Evolutionary conservation across 805 yeast genomes (phyloP), one percentile per base, ranked within the genome.

Genomic region (Nakazawaea wickerhamii): DNA sequence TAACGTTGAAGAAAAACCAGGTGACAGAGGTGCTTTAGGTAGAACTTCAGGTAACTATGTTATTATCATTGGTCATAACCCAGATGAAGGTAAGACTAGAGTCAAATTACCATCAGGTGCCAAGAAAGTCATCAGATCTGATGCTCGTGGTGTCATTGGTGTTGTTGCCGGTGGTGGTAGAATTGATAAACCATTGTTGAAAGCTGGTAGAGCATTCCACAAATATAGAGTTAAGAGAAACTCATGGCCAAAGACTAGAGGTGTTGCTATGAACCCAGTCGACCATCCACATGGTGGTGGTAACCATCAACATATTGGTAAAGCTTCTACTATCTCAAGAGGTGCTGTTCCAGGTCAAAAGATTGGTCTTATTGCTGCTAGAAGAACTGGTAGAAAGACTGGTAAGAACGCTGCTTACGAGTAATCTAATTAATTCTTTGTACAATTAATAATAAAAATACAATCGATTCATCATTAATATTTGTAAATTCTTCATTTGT

Each of bases 261-360:
- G 98, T 91, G 98, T 91, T 71, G 99, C 99, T 72, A 91, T 93
- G 99, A 91, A 91, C 81, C 98, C 98, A 74, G 99, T 91, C 73
- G 99, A 91, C 73, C 99, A 91, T 81, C 99, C 99, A 73, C 99
- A 91, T 75, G 99, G 99, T 87, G 98, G 99, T 91, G 99, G 99
- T 91, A 90, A 90, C 96, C 98, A 91, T 77, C 98, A 91, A 81
- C 98, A 91, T 75, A 91, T 90, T 79, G 98, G 98, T 89, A 91
- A 91, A 83, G 97, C 98, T 67, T 91, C 98, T 64, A 91, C 98
- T 67, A 91, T 91, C 65, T 84, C 95, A 61, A 88, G 98, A 85
- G 95, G 95, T 75, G 97, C 98, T 59, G 98, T 91, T 71, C 79
- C 99, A 66, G 99, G 99, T 87, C 99, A 91, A 81, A 91, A 91